A percentile compares a stretch with the other conserved stretches of the same genome.
Evolutionary conservation across 2,329 filamentous ascomycete genomes (phyloP).

Genomic region (Aspergillus piperis): DNA sequence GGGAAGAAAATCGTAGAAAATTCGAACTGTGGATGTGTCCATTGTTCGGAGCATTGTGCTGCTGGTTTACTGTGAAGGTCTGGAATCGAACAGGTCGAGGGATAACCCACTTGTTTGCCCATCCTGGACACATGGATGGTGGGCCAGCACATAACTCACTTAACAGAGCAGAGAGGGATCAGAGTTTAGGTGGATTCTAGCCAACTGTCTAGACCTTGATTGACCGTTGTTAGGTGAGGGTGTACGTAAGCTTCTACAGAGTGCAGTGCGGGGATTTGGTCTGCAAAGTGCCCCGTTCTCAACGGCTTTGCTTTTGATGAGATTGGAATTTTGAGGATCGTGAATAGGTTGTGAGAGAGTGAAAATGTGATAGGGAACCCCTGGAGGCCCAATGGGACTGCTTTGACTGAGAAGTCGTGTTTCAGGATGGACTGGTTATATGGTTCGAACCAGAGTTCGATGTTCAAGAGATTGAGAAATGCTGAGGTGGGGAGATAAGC

Average conservation of each 20-base stretch:
- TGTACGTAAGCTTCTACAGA: background rate
- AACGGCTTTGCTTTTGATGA: background rate
- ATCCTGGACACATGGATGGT: background rate
- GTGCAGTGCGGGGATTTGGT: background rate
- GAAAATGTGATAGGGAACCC: background rate
- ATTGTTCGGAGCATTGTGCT: background rate
- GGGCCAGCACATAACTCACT: background rate
- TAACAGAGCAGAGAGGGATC: background rate
- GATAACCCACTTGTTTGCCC: background rate
- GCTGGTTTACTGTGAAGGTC: background rate
- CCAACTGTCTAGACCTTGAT: slow-evolving; percentile 3
- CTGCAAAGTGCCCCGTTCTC: background rate
- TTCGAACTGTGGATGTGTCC: background rate
- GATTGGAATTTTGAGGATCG: background rate
- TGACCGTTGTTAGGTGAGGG: background rate
- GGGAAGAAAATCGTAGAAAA: background rate
- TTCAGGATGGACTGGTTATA: background rate
- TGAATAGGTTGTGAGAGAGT: background rate
- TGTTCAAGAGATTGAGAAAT: background rate
- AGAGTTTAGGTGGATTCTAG: background rate
- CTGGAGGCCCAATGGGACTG: background rate
- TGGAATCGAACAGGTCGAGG: background rate
- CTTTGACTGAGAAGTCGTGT: slow-evolving; percentile 1
- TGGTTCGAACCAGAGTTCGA: background rate
- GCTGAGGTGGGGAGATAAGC: background rate